Evolutionary conservation across 106 monocot species (phyloP).

Genomic region (Dendrobium catenatum): DNA sequence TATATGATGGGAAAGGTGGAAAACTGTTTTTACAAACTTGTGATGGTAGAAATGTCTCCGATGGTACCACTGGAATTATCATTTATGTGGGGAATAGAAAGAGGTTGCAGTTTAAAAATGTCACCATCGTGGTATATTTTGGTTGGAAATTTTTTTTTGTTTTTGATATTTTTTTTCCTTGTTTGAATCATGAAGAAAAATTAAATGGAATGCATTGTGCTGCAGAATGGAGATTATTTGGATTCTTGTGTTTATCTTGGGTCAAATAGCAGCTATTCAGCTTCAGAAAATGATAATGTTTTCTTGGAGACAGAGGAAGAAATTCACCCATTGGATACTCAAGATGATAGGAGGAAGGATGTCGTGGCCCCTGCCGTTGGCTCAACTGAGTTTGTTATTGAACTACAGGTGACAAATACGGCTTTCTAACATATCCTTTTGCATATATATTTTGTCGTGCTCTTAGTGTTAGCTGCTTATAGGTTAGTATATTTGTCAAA

Average conservation of each 20-base stretch:
- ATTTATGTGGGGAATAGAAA: constrained; percentile 80
- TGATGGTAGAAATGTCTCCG: constrained; percentile 40
- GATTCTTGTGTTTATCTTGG: constrained; percentile 92
- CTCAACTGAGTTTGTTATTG: constrained; percentile 53
- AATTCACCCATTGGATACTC: constrained; percentile 9
- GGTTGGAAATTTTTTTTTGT: neutral
- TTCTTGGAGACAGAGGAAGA: constrained; percentile 36
- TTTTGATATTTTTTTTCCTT: neutral
- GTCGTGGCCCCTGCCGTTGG: constrained; percentile 5
- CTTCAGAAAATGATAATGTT: constrained; percentile 63
- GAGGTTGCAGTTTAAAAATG: constrained; percentile 84
- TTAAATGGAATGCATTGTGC: constrained; percentile 2
- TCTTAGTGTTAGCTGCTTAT: neutral
- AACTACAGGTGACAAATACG: constrained; percentile 50
- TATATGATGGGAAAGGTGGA: constrained; percentile 97
- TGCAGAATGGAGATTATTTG: constrained; percentile 80
- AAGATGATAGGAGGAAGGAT: constrained; percentile 18
- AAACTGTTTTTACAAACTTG: constrained; percentile 55
- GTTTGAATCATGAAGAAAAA: neutral
- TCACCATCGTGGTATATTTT: constrained; percentile 64
- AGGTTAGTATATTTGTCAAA: neutral
- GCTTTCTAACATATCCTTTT: neutral
- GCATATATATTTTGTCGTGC: neutral
- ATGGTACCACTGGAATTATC: constrained; percentile 32
- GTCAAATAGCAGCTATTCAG: constrained; percentile 80